Base-by-base conservation (phyloP, 1,284 basidiomycete genomes). In the Cryptococcus sp. region DNA sequence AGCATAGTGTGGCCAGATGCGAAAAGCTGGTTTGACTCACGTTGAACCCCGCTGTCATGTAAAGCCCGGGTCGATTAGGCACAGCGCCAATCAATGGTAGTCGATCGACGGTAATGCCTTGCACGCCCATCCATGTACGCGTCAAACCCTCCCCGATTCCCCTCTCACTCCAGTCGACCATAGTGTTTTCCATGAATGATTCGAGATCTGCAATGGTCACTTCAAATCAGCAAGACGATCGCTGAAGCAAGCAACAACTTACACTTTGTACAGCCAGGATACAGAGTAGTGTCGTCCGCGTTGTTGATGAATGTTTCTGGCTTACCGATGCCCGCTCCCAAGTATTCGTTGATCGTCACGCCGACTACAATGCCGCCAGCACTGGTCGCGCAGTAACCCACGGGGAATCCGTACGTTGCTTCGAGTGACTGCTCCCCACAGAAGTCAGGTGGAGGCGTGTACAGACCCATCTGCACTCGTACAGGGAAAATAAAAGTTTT, bases 121-220 rank as follows among this genome's bases (percentile, higher is more conserved):
- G 64, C 54, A 69, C 58, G 22, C 66, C 69, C 1, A 61, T 59
- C 70, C 70, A 72, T 16, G 57, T 48, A 17, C 60, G 47, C 1
- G 62, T 57, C n/a, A 67, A 37, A 0, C 70, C 70, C 46, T 70
- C 70, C 3, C 63, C 64, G 0, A 43, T 29, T 4, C 40, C 49
- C 22, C 69, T 62, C 29, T 59, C 39, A 1, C 63, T 59, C 67
- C 68, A 70, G 11, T 55, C 61, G 3, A 37, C 49, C n/a, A 63
- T 64, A 2, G 55, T 55, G 16, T 59, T 52, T 46, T 52, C 43
- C 52, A 50, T 62, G 45, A 58, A 67, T 10, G 40, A 29, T 10
- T 52, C 43, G 17, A 62, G 26, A 38, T 50, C 48, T 50, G 23
- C 25, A 20, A 8, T 17, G n/a, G 10, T 17, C 22, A 16, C 16